Evolutionary conservation across 805 yeast genomes (phyloP).

Genomic region (Saccharomycopsis fodiens): DNA sequence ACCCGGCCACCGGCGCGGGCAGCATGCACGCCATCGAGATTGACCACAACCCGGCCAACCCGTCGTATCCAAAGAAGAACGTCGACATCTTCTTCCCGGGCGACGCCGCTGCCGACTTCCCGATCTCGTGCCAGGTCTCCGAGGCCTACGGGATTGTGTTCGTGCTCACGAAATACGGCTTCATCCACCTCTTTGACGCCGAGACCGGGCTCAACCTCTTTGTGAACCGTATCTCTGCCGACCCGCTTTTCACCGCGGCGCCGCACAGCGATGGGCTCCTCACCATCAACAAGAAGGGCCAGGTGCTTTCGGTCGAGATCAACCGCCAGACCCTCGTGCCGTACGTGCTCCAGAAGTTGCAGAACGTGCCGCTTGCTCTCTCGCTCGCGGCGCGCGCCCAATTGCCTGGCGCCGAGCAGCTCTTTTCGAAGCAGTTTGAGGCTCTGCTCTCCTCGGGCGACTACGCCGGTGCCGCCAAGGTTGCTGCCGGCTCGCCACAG

Average conservation of each 20-base stretch:
- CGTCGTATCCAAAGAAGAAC: slow-evolving; percentile 80
- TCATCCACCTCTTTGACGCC: slow-evolving; percentile 89
- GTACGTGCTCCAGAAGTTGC: slow-evolving; percentile 76
- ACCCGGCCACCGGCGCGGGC: slow-evolving; percentile 67
- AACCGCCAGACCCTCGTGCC: slow-evolving; percentile 81
- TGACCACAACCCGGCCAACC: slow-evolving; percentile 80
- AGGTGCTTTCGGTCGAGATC: slow-evolving; percentile 86
- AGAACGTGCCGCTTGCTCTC: slow-evolving; percentile 81
- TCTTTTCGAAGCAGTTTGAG: slow-evolving; percentile 88
- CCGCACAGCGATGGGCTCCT: slow-evolving; percentile 75
- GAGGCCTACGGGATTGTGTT: slow-evolving; percentile 81
- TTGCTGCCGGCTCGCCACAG: slow-evolving; percentile 91
- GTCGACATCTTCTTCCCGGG: slow-evolving; percentile 95
- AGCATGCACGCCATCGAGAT: slow-evolving; percentile 90
- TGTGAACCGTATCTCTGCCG: slow-evolving; percentile 93
- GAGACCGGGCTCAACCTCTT: slow-evolving; percentile 90
- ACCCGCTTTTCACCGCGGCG: slow-evolving; percentile 87
- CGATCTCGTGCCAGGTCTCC: slow-evolving; percentile 83
- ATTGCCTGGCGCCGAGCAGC: slow-evolving; percentile 91
- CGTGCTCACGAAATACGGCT: slow-evolving; percentile 90
- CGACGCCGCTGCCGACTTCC: slow-evolving; percentile 94
- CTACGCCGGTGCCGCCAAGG: slow-evolving; percentile 87
- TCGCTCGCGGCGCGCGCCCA: slow-evolving; percentile 92
- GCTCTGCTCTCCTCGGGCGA: slow-evolving; percentile 76
- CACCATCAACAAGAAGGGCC: slow-evolving; percentile 92